Evolutionary conservation across 2,329 filamentous ascomycete species (phyloP).

Genomic region (Alternaria ethzedia): DNA sequence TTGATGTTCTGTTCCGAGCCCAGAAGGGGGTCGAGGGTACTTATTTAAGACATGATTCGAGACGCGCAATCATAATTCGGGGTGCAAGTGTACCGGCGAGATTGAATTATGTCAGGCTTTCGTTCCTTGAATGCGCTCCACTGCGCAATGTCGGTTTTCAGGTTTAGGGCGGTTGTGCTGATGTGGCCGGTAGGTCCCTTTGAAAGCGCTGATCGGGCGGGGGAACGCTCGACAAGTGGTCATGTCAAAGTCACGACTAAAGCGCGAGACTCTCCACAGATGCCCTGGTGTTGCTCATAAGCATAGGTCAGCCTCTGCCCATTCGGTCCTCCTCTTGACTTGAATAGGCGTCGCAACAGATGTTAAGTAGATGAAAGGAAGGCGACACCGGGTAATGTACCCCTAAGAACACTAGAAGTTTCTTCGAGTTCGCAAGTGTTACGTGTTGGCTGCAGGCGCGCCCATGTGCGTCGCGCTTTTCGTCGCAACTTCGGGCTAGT

Average conservation of each 20-base stretch:
- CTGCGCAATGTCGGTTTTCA: not conserved
- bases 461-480: not conserved
- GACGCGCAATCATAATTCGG: not conserved
- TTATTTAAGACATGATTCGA: not conserved
- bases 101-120: not conserved
- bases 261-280: not conserved
- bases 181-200: not conserved
- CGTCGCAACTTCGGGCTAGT: constrained; percentile 1
- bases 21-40: not conserved
- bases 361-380: not conserved
- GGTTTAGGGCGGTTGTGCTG: not conserved
- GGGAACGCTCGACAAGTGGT: not conserved
- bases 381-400: not conserved
- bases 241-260: not conserved
- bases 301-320: not conserved
- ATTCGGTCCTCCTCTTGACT: constrained; percentile 7
- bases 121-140: not conserved
- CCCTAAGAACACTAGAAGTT: not conserved
- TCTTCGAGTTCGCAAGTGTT: not conserved
- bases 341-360: not conserved
- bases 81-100: not conserved
- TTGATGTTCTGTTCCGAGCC: not conserved
- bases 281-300: not conserved
- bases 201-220: not conserved
- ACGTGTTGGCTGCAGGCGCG: not conserved